Base-by-base conservation (phyloP, 1,284 basidiomycete species). In the Pisolithus thermaeus region DNA sequence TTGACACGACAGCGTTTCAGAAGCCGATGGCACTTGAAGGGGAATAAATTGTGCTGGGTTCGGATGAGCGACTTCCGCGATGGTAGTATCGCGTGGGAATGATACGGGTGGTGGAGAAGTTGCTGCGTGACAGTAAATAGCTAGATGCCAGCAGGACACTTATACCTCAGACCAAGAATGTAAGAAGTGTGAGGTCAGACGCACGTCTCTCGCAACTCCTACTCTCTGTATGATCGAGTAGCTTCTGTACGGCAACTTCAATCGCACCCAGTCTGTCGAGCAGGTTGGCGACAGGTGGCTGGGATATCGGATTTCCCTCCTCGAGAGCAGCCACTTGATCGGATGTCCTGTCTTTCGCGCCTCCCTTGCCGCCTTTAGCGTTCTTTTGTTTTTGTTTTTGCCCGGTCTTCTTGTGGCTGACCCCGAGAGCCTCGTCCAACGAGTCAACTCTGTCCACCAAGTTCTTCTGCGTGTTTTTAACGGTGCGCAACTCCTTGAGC, bases 191-290 rank as follows among this genome's bases (percentile, higher is more conserved):
- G 20, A 37, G 7, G 56, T 62, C 41, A 14, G 44, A 66, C 62
- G 39, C 11, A 52, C 42, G 3, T 37, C 40, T 20, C 7, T 20
- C 16, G 27, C 49, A 49, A 20, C 25, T 5, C 5, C 28, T 27
- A 16, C 45, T 12, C 23, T 50, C 44, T 25, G 25, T 32, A 37
- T 50, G 63, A 18, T 44, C 38, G 22, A 65, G 50, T 2, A 63
- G 20, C 11, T 49, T 38, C 8, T 62, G 53, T 23, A 67, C 44
- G 16, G 61, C 51, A 45, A 53, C 52, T 45, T 59, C 62, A 32
- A 66, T 60, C 16, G 53, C 51, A 7, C 55, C 52, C n/a, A 67
- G n/a, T 14, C 43, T 53, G 38, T 64, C 50, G 4, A 56, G 2
- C 20, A 52, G 18, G 28, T 42, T 39, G 22, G 44, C 16, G 22